Evolutionary conservation across 768 basidiomycete species (phyloP).

Genomic region (Mycena filopes): DNA sequence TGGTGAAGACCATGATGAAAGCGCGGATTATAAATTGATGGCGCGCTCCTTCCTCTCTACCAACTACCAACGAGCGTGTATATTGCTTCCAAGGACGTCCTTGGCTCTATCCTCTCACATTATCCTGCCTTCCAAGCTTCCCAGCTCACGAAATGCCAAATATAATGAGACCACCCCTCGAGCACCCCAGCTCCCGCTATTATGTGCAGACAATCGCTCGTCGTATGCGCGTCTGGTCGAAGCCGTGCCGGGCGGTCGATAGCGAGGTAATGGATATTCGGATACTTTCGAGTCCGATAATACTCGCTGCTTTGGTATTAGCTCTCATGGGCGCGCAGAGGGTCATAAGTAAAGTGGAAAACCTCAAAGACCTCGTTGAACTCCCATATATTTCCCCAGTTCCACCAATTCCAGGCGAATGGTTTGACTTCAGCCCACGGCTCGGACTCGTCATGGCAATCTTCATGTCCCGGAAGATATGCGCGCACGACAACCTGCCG

Average conservation of each 20-base stretch:
- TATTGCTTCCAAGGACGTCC: no score
- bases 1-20: conserved; percentile 33
- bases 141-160: conserved; percentile 57
- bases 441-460: conserved; percentile 60
- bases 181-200: conserved; percentile 60
- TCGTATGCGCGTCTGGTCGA: conserved; percentile 67
- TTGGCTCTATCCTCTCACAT: neutral
- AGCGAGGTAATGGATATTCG: conserved; percentile 65
- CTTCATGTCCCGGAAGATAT: conserved; percentile 74
- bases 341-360: conserved; percentile 24
- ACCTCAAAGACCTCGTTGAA: conserved; percentile 73
- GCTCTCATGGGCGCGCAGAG: neutral
- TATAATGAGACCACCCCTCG: conserved; percentile 62
- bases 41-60: no score
- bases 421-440: conserved; percentile 61
- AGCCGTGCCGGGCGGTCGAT: conserved; percentile 72
- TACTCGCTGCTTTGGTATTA: conserved; percentile 47
- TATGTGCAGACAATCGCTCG: conserved; percentile 59
- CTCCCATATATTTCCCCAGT: conserved; percentile 70
- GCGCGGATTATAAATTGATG: no score
- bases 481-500: conserved; percentile 66
- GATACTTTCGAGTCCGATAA: conserved; percentile 55
- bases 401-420: conserved; percentile 63
- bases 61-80: no score
- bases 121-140: conserved; percentile 34